Conservation (phyloP, 352 stramenopile genomes). For the Phytophthora ramorum region DNA sequence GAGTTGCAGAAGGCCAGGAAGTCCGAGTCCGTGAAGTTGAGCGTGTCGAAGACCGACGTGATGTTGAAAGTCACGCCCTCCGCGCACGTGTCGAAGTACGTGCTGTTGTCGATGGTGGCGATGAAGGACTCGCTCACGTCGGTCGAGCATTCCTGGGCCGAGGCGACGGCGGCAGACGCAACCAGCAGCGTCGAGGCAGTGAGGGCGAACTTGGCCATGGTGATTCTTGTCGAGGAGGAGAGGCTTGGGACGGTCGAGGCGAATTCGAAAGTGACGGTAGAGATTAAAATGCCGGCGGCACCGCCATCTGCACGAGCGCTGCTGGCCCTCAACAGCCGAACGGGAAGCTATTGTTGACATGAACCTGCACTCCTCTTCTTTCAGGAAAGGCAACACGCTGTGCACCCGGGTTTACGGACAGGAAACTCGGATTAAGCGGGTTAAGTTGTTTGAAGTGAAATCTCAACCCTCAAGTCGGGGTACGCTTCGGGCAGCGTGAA, state of each 20-base stretch:
- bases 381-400: neutral
- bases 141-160: constrained; percentile 42
- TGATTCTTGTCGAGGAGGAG: neutral
- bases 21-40: constrained; percentile 51
- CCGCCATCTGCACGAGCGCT: no score
- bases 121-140: constrained; percentile 45
- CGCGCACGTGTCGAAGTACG: constrained; percentile 61
- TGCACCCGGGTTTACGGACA: neutral
- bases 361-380: neutral
- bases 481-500: no score
- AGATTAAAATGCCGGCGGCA: neutral
- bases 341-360: constrained; percentile 3
- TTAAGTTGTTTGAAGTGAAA: neutral
- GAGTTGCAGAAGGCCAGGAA: constrained; percentile 69
- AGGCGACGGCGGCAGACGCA: constrained; percentile 16
- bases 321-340: neutral
- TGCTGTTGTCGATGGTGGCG: constrained; percentile 51
- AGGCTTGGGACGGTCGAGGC: constrained; percentile 18
- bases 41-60: constrained; percentile 50
- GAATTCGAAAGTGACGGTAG: constrained; percentile 22
- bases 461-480: neutral
- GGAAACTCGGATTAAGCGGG: neutral
- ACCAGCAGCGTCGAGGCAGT: constrained; percentile 33
- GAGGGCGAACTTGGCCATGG: constrained; percentile 32
- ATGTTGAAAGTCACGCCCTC: constrained; percentile 58